Evolutionary conservation across 208 protist species (phyloP).

Genomic region (Porcisia hertigi): DNA sequence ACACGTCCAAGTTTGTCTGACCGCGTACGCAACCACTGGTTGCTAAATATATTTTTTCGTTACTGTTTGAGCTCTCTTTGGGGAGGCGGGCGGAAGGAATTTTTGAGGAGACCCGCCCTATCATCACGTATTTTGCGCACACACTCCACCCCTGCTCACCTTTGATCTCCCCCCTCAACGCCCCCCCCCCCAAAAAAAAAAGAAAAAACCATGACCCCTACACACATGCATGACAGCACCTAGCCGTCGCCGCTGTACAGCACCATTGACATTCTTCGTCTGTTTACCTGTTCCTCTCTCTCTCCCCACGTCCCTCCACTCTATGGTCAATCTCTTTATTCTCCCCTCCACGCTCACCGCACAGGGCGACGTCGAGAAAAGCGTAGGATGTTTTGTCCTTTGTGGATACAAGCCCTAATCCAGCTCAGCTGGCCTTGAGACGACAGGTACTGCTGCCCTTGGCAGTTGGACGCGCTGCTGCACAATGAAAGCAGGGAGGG

Average conservation of each 20-base stretch:
- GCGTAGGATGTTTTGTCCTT: background rate
- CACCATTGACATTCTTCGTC: background rate
- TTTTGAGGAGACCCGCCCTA: too few relatives aligned
- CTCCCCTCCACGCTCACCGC: background rate
- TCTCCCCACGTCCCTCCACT: background rate
- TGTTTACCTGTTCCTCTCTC: background rate
- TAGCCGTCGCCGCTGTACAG: background rate
- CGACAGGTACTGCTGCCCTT: slow-evolving; percentile 11
- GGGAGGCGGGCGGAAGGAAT: too few relatives aligned
- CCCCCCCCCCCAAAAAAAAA: too few relatives aligned
- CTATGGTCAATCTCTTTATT: background rate
- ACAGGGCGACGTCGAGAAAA: background rate
- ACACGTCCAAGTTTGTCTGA: background rate
- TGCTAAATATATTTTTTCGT: too few relatives aligned
- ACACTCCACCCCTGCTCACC: too few relatives aligned
- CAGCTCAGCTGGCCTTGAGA: background rate
- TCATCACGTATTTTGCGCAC: too few relatives aligned
- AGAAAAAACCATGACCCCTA: too few relatives aligned
- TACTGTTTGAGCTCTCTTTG: too few relatives aligned
- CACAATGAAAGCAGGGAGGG: slow-evolving; percentile 19
- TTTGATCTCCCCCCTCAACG: too few relatives aligned
- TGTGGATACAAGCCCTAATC: background rate
- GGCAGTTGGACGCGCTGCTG: slow-evolving; percentile 7
- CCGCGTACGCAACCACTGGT: too few relatives aligned
- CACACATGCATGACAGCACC: too few relatives aligned